Conservation (phyloP, 1,284 basidiomycete species). For the Stygiomarasmius scandens region DNA sequence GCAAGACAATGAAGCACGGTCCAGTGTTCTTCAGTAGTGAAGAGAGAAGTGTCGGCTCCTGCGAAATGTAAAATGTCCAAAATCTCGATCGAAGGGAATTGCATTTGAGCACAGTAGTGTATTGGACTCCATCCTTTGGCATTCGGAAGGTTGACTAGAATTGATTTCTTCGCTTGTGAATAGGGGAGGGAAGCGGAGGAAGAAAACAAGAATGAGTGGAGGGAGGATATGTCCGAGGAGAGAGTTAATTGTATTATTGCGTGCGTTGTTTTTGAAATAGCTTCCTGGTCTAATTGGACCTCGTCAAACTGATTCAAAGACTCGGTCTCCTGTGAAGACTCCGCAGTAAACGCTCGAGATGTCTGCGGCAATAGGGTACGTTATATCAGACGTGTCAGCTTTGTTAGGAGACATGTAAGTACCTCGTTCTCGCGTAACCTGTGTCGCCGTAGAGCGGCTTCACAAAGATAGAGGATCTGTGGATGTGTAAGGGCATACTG, state of each 20-base stretch:
- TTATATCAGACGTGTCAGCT: constrained; percentile 21
- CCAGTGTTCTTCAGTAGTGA: constrained; percentile 64
- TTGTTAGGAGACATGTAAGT: constrained; percentile 27
- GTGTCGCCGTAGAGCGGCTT: constrained; percentile 60
- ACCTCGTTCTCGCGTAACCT: constrained; percentile 62
- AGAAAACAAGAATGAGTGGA: constrained; percentile 61
- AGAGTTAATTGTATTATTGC: constrained; percentile 56
- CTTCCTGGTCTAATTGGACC: constrained; percentile 40
- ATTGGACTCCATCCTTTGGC: constrained; percentile 68
- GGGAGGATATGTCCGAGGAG: constrained; percentile 47
- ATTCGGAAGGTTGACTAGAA: constrained; percentile 66
- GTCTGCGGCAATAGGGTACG: constrained; percentile 14
- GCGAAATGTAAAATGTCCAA: constrained; percentile 72
- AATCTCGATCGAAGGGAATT: constrained; percentile 57
- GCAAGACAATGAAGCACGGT: constrained; percentile 75
- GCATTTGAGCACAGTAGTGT: constrained; percentile 64
- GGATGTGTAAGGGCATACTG: constrained; percentile 67
- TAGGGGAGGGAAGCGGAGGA: constrained; percentile 35
- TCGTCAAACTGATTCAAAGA: constrained; percentile 8
- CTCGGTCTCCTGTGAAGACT: constrained; percentile 40
- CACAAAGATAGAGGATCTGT: constrained; percentile 66
- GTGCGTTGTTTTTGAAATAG: constrained; percentile 43
- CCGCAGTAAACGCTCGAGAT: constrained; percentile 20
- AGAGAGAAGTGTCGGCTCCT: constrained; percentile 71
- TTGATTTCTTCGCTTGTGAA: constrained; percentile 37